Evolutionary conservation across 78 protist species (phyloP), one percentile per base, ranked within the genome.

Genomic region (Dictyostelium intermedium): DNA sequence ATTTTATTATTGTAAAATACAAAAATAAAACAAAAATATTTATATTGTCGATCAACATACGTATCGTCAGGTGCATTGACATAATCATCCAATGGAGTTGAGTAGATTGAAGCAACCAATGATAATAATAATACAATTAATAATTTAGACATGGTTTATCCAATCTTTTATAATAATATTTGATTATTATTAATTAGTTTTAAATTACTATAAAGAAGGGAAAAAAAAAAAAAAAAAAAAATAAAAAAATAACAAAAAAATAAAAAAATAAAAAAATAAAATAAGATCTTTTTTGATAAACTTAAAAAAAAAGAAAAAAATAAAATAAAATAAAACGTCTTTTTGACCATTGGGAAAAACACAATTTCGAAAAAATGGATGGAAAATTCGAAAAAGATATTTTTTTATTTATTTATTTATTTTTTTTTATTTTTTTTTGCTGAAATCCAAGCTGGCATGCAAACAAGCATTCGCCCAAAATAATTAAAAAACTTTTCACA

Each of bases 71-170:
- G 89, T 6, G 83, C 73, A 79, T 91, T 91, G 14, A 91, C 83
- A 82, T 91, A 91, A 34, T 78, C 89, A 91, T 91, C 95, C 16
- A 91, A 82, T 76, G 95, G 92, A n/a, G 95, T 91, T 23, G 56
- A 66, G 47, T 6, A 76, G 25, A 45, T 32, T 23, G 76, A 14
- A 14, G 66, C 92, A 35, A 69, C 37, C 20, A 79, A 43, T 35
- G 43, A 73, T 60, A 79, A 80, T 16, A 69, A 60, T 14, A 72
- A 70, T 23, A 72, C 1, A 27, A 86, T 27, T 41, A 77, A n/a
- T 41, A 43, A 77, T 77, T 77, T 77, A 20, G 45, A 4, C 82
- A 77, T 77, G 39, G 39, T 43, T 41, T 39, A 41, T 20, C 37
- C n/a, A 14, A 47, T 50, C 30, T 37, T 25, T 47, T 35, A 25